These are phyloP conservation scores for Amphirosellinia nigrospora DNA, from an alignment of 495 filamentous ascomycete genomes.

Conservation along the genomic window DNA sequence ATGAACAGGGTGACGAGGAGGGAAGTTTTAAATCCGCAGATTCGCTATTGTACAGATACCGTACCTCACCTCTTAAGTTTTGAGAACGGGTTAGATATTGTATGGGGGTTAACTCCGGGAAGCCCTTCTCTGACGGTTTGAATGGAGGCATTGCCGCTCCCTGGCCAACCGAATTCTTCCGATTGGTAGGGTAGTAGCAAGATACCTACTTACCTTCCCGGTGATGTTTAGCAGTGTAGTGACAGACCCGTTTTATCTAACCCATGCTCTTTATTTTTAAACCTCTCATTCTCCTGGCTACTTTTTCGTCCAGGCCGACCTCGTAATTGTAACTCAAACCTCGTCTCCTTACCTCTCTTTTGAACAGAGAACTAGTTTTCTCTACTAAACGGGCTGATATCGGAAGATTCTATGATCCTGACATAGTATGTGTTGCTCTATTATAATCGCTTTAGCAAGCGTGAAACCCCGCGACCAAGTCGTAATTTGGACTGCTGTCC, in stretches of 20 bases:
- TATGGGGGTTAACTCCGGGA: conserved; percentile 18
- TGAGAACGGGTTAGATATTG: not conserved
- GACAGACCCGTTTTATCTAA: conserved; percentile 17
- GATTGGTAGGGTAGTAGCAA: conserved; percentile 17
- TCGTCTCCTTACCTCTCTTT: not conserved
- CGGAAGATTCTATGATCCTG: conserved; percentile 1
- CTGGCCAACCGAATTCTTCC: conserved; percentile 18
- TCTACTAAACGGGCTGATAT: not conserved
- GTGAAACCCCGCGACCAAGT: not conserved
- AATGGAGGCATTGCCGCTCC: conserved; percentile 1
- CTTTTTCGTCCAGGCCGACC: not conserved
- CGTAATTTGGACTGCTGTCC: not conserved
- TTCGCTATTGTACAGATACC: conserved; percentile 2
- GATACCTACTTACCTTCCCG: not conserved
- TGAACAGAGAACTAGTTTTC: not conserved
- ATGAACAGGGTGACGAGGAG: not conserved
- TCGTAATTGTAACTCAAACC: not conserved
- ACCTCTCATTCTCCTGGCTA: not conserved
- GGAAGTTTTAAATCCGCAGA: not conserved
- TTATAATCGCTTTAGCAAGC: not conserved
- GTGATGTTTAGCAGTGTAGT: not conserved
- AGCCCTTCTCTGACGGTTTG: not conserved
- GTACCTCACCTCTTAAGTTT: not conserved
- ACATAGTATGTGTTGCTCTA: not conserved
- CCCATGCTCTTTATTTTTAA: conserved; percentile 4